Conservation (phyloP, 2,329 filamentous ascomycete genomes). For the Canariomyces notabilis region DNA sequence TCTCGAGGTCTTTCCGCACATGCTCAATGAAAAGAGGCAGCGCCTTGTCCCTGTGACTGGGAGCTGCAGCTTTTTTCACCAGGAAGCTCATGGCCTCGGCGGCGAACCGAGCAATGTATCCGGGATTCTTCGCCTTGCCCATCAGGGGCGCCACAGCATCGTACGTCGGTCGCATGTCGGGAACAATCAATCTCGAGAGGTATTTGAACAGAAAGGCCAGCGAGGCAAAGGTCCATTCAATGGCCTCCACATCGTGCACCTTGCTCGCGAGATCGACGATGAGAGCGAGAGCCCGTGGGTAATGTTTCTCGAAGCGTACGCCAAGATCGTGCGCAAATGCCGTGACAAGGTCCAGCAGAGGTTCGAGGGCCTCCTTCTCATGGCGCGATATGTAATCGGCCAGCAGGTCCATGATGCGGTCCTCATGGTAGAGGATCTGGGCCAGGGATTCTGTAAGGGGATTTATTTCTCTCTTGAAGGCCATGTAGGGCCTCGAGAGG, state of each 20-base stretch:
- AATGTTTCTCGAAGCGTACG: constrained; percentile 81
- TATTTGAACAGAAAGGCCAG: constrained; percentile 98
- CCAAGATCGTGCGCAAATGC: constrained; percentile 95
- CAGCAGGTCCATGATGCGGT: constrained; percentile 74
- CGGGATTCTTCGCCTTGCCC: constrained; percentile 74
- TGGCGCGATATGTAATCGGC: constrained; percentile 70
- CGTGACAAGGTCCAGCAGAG: constrained; percentile 79
- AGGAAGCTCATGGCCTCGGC: constrained; percentile 94
- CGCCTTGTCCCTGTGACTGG: constrained; percentile 69
- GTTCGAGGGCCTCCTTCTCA: constrained; percentile 77
- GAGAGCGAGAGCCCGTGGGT: constrained; percentile 66
- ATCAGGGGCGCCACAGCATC: constrained; percentile 78
- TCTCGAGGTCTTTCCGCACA: constrained; percentile 63
- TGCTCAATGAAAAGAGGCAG: constrained; percentile 67
- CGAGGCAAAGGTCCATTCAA: constrained; percentile 95
- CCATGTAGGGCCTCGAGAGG: constrained; percentile 72
- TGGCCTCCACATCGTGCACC: constrained; percentile 76
- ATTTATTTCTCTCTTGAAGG: constrained; percentile 69
- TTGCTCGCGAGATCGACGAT: constrained; percentile 74
- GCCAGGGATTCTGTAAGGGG: constrained; percentile 84
- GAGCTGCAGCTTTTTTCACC: constrained; percentile 77
- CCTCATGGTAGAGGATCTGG: constrained; percentile 86
- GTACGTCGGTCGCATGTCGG: constrained; percentile 79
- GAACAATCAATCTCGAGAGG: constrained; percentile 77
- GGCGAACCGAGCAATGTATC: constrained; percentile 84